A percentile compares a stretch with the other conserved stretches of the same genome.
Evolutionary conservation across 179 eudicot species (phyloP).

Genomic region (Camellia oleifera): DNA sequence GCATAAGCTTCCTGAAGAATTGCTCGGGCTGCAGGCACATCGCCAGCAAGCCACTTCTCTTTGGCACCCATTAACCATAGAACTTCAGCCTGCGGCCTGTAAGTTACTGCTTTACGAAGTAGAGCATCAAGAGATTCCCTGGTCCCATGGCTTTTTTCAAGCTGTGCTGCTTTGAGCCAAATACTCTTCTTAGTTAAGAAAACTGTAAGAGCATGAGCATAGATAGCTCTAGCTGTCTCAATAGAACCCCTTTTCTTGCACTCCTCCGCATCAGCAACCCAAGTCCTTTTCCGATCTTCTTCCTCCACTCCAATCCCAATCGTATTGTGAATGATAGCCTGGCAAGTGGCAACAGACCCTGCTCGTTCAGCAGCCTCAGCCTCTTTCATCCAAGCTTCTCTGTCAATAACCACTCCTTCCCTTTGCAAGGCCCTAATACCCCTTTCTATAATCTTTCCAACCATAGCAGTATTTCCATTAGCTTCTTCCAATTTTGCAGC

Average conservation of each 20-base stretch:
- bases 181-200: constrained; percentile 87
- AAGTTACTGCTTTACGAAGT: constrained; percentile 75
- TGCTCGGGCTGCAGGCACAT: constrained; percentile 86
- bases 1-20: constrained; percentile 88
- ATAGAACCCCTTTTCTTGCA: constrained; percentile 92
- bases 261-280: constrained; percentile 98
- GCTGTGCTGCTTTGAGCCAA: constrained; percentile 93
- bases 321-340: constrained; percentile 70
- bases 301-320: constrained; percentile 87
- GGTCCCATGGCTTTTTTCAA: constrained; percentile 83
- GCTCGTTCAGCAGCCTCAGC: constrained; percentile 91
- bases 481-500: constrained; percentile 96
- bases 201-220: constrained; percentile 75
- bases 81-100: constrained; percentile 85
- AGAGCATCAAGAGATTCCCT: constrained; percentile 81
- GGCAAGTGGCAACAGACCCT: constrained; percentile 79
- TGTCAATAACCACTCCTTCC: constrained; percentile 74
- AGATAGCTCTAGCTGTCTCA: constrained; percentile 90
- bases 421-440: constrained; percentile 79
- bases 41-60: constrained; percentile 98
- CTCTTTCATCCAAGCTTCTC: constrained; percentile 95
- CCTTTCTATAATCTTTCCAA: constrained; percentile 80
- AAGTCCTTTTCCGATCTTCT: constrained; percentile 89
- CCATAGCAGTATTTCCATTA: constrained; percentile 69
- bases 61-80: constrained; percentile 97